Evolutionary conservation across 1,139 yeast genomes (phyloP).

Genomic region (Scheffersomyces insectosa): DNA sequence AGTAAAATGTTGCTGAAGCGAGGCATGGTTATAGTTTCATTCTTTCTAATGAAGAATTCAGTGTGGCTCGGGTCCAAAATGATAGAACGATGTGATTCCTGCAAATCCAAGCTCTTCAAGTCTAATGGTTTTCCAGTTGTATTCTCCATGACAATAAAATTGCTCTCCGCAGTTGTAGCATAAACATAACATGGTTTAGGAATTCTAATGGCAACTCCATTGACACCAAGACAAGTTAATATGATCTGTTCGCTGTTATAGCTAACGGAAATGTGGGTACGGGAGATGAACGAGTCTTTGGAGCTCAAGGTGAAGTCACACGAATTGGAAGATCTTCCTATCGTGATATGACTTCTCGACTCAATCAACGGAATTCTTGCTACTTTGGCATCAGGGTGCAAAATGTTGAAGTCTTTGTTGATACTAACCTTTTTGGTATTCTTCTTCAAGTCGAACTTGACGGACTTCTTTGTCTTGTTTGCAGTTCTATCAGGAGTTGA

Average conservation of each 20-base stretch:
- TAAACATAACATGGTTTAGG: conserved; percentile 49
- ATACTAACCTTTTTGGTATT: conserved; percentile 14
- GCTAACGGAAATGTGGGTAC: conserved; percentile 56
- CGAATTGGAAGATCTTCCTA: conserved; percentile 69
- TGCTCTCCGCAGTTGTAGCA: conserved; percentile 24
- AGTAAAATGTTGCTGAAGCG: conserved; percentile 56
- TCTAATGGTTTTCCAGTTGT: conserved; percentile 21
- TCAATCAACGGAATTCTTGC: conserved; percentile 36
- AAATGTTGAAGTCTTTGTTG: conserved; percentile 38
- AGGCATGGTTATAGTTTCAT: conserved; percentile 57
- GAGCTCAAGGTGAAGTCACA: conserved; percentile 59
- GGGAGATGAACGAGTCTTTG: conserved; percentile 61
- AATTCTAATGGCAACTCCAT: conserved; percentile 64
- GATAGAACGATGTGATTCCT: conserved; percentile 33
- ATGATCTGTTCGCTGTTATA: conserved; percentile 26
- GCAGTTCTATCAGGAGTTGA: too few species aligned
- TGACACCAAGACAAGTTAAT: conserved; percentile 66
- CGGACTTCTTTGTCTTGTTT: conserved; percentile 6
- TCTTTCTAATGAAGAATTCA: conserved; percentile 55
- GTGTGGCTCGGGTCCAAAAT: conserved; percentile 47
- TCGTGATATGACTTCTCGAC: conserved; percentile 23
- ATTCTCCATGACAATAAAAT: conserved; percentile 37
- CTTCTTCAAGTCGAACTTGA: conserved; percentile 8
- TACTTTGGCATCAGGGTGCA: conserved; percentile 41
- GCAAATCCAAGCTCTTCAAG: conserved; percentile 13